Base-by-base conservation (phyloP, 2,329 filamentous ascomycete species). In the Blastomyces emzantsi region DNA sequence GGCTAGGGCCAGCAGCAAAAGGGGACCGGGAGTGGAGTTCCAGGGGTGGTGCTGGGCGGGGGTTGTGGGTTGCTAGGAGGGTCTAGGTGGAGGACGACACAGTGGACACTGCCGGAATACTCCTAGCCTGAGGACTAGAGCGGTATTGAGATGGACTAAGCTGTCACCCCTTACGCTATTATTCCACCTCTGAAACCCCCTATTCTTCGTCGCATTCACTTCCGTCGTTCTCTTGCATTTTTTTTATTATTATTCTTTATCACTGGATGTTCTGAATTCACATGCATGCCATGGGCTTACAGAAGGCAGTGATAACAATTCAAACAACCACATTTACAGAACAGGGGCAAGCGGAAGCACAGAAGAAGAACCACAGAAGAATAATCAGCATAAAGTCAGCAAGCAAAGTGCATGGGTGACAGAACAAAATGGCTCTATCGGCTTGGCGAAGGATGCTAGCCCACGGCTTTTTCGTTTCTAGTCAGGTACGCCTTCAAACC, bases 401-500 rank as follows among this genome's bases (percentile, higher is more conserved):
- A n/a, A n/a, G n/a, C n/a, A n/a, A 30, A 30, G 28, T 30, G 28
- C 28, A 30, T 30, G 28, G 28, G 28, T 30, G 28, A 30, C 28
- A 30, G 28, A 2, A 30, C 2, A 30, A 30, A 30, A 30, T 30
- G 28, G 28, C 28, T 30, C 28, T 30, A 30, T 30, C 28, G 28
- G 28, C 30, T 41, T 57, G 54, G 54, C 33, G 19, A 19, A 57
- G 51, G 25, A 17, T 3, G 28, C 25, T 28, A 13, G 13, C 9
- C 9, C 17, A 7, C 9, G 15, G 15, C 15, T 6, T 25, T 54
- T 33, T 15, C 19, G 15, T 39, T 30, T 54, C 54, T 57, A 57
- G 54, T 57, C 54, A 57, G 54, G 54, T 19, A 57, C 54, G 54
- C 54, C 54, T 22, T 30, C 51, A 25, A 51, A 15, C 30, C 52